Evolutionary conservation across 805 yeast species (phyloP), one percentile per base, ranked within the genome.

Genomic region (Pichia heedii): DNA sequence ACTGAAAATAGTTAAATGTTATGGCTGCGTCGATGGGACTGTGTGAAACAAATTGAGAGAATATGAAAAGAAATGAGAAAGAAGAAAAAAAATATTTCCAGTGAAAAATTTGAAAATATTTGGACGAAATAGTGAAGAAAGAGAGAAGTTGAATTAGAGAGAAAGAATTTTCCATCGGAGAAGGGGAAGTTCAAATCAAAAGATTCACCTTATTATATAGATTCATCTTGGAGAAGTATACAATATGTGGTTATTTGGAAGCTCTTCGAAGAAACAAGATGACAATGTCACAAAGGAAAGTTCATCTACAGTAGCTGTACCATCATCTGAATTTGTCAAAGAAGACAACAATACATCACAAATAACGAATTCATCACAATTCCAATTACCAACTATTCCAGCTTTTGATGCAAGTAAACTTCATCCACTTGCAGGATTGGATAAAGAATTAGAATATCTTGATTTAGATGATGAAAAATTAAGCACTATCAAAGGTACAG

Each of bases 401-500:
- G 72, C 72, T 9, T 70, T 83, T 47, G 94, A 85, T 57, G 71
- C 89, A 26, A 64, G 81, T 41, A 74, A 73, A 63, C 72, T 89
- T 58, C 97, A 89, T 61, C 97, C 97, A 26, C 70, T 90, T 60
- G 96, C 97, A 1, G 95, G 95, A 15, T 71, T 89, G 50, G 95
- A 86, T 53, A 80, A 81, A 57, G 95, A 88, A 44, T 76, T 93
- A 41, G 97, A 93, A 63, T 90, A 80, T 61, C 67, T 93, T 53
- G 96, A 90, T 54, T 71, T 93, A 49, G 97, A 90, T 56, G 89
- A 81, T 48, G 96, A 88, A 52, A 77, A 73, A 54, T 68, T 88
- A 49, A 75, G 79, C 38, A 65, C 75, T n/a, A 64, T 85, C 55
- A 94, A 87, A 57, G 96, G 96, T 33, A 77, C 95, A 2, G 56